These are phyloP conservation scores for Aspergillus asperescens DNA, from an alignment of 495 filamentous ascomycete genomes.

Conservation along the genomic window DNA sequence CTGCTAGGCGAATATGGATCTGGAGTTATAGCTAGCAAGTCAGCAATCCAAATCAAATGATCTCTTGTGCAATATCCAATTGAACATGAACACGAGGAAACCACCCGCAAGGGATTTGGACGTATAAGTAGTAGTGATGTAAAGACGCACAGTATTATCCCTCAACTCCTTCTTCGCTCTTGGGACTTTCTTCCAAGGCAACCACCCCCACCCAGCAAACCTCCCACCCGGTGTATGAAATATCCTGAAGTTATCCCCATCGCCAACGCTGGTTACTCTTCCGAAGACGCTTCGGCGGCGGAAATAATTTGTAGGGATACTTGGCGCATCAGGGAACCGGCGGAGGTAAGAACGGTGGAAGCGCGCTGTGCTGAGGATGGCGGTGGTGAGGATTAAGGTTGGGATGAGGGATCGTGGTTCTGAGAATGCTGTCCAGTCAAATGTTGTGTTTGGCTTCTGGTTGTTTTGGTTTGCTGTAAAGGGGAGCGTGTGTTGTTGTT, in stretches of 20 bases:
- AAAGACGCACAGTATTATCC: constrained; percentile 64
- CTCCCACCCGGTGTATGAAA: constrained; percentile 91
- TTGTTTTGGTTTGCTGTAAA: constrained; percentile 7
- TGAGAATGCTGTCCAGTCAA: constrained; percentile 63
- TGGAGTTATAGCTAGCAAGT: constrained; percentile 12
- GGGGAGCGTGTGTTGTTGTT: constrained; percentile 14
- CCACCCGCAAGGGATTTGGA: too few species aligned
- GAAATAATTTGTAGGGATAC: constrained; percentile 64
- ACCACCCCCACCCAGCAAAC: constrained; percentile 85
- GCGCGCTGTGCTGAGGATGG: constrained; percentile 60
- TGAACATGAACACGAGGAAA: too few species aligned
- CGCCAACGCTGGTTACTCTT: constrained; percentile 85
- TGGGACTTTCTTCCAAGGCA: constrained; percentile 69
- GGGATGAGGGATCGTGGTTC: constrained; percentile 59
- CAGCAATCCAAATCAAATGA: too few species aligned
- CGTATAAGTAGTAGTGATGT: too few species aligned
- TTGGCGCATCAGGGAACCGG: constrained; percentile 66
- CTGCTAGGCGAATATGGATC: constrained; percentile 83
- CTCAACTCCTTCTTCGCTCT: constrained; percentile 59
- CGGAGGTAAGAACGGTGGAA: constrained; percentile 62
- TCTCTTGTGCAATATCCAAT: too few species aligned
- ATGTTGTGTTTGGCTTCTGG: constrained; percentile 13
- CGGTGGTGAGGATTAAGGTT: constrained; percentile 56
- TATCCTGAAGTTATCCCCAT: constrained; percentile 89
- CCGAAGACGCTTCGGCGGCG: constrained; percentile 72